These are phyloP conservation scores for Termitomyces sp. DNA, from an alignment of 768 basidiomycete genomes.

Conservation along the genomic window DNA sequence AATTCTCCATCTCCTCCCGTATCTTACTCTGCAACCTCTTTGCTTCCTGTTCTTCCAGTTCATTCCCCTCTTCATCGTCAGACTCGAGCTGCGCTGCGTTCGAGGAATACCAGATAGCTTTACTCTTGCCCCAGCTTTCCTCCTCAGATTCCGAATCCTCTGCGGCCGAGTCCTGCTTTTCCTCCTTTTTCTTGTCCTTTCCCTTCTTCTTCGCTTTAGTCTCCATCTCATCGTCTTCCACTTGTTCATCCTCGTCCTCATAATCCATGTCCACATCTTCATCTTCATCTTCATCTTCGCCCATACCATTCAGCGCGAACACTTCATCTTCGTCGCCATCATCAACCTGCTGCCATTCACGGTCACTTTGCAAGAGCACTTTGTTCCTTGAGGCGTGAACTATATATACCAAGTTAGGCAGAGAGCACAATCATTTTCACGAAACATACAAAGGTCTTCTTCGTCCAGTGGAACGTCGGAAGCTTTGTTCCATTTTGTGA, in stretches of 20 bases:
- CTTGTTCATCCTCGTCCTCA: conserved; percentile 31
- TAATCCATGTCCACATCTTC: conserved; percentile 32
- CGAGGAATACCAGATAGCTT: conserved; percentile 82
- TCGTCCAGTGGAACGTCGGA: conserved; percentile 74
- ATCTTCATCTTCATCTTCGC: conserved; percentile 38
- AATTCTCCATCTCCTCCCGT: conserved; percentile 66
- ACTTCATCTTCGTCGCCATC: conserved; percentile 75
- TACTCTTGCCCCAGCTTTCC: conserved; percentile 81
- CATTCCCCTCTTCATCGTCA: conserved; percentile 86
- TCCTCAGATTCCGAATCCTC: conserved; percentile 38
- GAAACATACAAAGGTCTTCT: conserved; percentile 70
- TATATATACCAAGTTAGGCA: conserved; percentile 32
- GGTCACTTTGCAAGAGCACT: conserved; percentile 70
- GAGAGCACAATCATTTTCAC: neutral
- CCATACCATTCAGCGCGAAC: conserved; percentile 65
- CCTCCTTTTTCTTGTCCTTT: conserved; percentile 20
- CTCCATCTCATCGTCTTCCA: conserved; percentile 14
- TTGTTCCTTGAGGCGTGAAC: conserved; percentile 75
- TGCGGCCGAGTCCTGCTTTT: conserved; percentile 18
- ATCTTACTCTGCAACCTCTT: conserved; percentile 73
- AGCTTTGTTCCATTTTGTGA: conserved; percentile 65
- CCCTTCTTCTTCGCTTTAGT: conserved; percentile 17
- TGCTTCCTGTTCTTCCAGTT: conserved; percentile 87
- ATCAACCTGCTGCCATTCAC: conserved; percentile 39
- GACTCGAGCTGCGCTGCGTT: conserved; percentile 79